Base-by-base conservation (phyloP, 1,139 yeast genomes). In the Candida albicans region DNA sequence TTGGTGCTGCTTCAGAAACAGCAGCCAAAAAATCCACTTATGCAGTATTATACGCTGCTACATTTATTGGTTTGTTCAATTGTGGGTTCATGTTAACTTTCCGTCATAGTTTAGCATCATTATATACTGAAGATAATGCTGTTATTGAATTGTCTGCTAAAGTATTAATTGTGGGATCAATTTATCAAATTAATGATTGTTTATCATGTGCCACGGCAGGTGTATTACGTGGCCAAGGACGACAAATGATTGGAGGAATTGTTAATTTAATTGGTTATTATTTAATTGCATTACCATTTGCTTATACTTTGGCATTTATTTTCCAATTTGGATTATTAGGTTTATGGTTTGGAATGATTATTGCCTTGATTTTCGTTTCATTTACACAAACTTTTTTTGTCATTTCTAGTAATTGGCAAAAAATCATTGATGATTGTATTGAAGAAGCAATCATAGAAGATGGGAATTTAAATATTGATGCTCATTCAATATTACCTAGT, bases 231-330 rank as follows among this genome's bases (percentile, higher is more conserved):
- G 87, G 84, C 8, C 88, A 82, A 60, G 88, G 87, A 4, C 64
- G 87, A 53, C 88, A 83, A 56, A 72, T 72, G 47, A 78, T 82
- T 49, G 88, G 87, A 2, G 86, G 87, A 2, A 69, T 75, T 52
- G 58, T 82, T 47, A 82, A 81, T 57, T 57, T 83, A 13, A 58
- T 81, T 39, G 68, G 81, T 35, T 83, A 82, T 57, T 83, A 83
- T 53, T 54, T 73, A 8, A 56, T 83, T 42, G 87, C 87, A 1
- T 62, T 83, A 41, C 87, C 88, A 0, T 62, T 69, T 43, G 83
- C 87, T 8, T 76, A 75, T 41, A 54, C 71, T 33, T 68, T 77
- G 46, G 84, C 83, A 1, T 81, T 83, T 53, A 56, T 63, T 40
- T 66, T 69, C 40, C 47, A 70, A 2, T 52, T 72, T 56, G 72